These are phyloP conservation scores for Hebeloma cylindrosporum DNA, from an alignment of 768 basidiomycete species.

Conservation along the genomic window DNA sequence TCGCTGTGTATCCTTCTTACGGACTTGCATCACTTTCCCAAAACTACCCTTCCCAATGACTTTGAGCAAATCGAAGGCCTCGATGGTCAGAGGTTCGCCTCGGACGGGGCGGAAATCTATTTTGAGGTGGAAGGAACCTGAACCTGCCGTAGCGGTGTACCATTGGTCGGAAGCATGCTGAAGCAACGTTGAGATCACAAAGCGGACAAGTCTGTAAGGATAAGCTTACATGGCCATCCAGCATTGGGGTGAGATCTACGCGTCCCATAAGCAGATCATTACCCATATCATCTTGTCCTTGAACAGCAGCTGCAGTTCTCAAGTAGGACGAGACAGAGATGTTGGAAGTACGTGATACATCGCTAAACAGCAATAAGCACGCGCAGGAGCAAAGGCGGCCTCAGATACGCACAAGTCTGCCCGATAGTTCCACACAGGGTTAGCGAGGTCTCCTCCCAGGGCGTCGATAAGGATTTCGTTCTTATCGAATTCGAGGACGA, in stretches of 20 bases:
- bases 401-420: conserved; percentile 80
- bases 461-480: conserved; percentile 97
- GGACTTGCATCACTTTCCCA: conserved; percentile 99
- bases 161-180: conserved; percentile 89
- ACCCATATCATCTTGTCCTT: conserved; percentile 92
- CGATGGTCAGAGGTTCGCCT: conserved; percentile 87
- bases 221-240: conserved; percentile 69
- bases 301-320: conserved; percentile 69
- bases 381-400: conserved; percentile 1
- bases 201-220: conserved; percentile 4
- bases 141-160: conserved; percentile 80
- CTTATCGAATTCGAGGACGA: conserved; percentile 97
- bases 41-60: conserved; percentile 98
- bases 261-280: conserved; percentile 95
- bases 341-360: conserved; percentile 92
- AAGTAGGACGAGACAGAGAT: conserved; percentile 92
- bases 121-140: conserved; percentile 93
- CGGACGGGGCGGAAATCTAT: conserved; percentile 90
- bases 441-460: conserved; percentile 87
- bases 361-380: conserved; percentile 46
- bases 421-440: conserved; percentile 93
- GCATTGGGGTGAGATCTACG: conserved; percentile 81
- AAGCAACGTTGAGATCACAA: conserved; percentile 13
- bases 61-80: conserved; percentile 94
- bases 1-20: conserved; percentile 97